Evolutionary conservation across 129 eudicot species (phyloP).

Genomic region (Tagetes patula): DNA sequence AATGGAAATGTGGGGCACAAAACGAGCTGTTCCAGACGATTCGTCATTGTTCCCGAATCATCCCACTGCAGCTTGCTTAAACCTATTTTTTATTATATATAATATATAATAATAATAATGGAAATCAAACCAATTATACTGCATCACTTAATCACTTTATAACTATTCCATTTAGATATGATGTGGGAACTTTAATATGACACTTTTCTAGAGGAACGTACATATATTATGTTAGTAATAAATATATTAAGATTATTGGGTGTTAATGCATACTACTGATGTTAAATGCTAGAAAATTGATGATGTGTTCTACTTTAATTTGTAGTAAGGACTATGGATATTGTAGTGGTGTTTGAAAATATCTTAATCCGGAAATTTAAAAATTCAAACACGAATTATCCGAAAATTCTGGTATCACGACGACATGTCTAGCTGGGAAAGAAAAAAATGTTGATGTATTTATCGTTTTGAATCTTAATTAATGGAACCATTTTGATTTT

Average conservation of each 20-base stretch:
- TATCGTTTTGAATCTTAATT: no score
- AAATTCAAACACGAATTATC: no score
- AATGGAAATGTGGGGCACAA: constrained; percentile 37
- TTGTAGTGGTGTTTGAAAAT: no score
- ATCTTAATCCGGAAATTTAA: no score
- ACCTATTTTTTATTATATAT: constrained; percentile 6
- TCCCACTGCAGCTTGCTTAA: constrained; percentile 24
- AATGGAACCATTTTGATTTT: no score
- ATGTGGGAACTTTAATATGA: constrained; percentile 4
- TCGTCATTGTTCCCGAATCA: constrained; percentile 33
- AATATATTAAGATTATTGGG: background rate
- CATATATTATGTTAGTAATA: background rate
- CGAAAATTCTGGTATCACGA: no score
- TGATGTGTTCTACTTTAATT: background rate
- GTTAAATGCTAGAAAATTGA: background rate
- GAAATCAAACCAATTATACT: constrained; percentile 18
- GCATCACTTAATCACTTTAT: background rate
- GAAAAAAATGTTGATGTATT: no score
- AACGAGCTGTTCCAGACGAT: constrained; percentile 30
- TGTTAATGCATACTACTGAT: background rate
- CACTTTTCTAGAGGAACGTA: background rate
- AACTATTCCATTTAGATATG: constrained; percentile 10
- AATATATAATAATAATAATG: no score
- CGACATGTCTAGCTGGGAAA: no score
- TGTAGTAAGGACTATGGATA: no score